These are phyloP conservation scores for Nothophaeocryptopus gaeumannii DNA, from an alignment of 2,329 filamentous ascomycete species.

Conservation along the genomic window DNA sequence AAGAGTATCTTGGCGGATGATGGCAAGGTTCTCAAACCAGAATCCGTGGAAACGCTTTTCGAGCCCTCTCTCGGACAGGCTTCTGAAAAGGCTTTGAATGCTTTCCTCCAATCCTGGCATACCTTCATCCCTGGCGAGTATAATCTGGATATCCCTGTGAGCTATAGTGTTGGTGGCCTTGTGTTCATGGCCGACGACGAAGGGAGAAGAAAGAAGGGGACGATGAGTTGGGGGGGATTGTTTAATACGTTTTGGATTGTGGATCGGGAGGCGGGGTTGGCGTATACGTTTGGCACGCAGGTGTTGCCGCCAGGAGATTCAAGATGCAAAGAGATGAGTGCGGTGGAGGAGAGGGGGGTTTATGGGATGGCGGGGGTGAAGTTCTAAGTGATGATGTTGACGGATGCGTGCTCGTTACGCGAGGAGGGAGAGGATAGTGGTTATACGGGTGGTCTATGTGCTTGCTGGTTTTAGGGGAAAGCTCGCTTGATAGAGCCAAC, in stretches of 20 bases:
- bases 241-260: conserved; percentile 49
- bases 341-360: conserved; percentile 41
- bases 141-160: conserved; percentile 22
- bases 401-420: too few species aligned
- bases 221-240: conserved; percentile 47
- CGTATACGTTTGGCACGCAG: conserved; percentile 45
- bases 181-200: conserved; percentile 41
- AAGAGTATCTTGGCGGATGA: conserved; percentile 51
- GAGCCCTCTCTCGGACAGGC: conserved; percentile 42
- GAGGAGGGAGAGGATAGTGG: too few species aligned
- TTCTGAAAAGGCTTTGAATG: conserved; percentile 27
- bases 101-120: conserved; percentile 31
- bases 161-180: conserved; percentile 45
- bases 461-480: too few species aligned
- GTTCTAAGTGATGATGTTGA: too few species aligned
- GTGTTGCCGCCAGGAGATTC: conserved; percentile 43
- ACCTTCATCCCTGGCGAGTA: conserved; percentile 38
- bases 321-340: conserved; percentile 35
- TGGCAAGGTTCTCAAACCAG: conserved; percentile 45
- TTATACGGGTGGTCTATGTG: too few species aligned
- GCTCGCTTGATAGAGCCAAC: too few species aligned
- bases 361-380: conserved; percentile 45
- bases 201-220: conserved; percentile 39
- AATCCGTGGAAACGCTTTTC: conserved; percentile 48
- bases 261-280: conserved; percentile 41